phyloP scores from a whole-genome alignment of 2,329 filamentous ascomycete genomes.

The Tympanopsis confertula region DNA sequence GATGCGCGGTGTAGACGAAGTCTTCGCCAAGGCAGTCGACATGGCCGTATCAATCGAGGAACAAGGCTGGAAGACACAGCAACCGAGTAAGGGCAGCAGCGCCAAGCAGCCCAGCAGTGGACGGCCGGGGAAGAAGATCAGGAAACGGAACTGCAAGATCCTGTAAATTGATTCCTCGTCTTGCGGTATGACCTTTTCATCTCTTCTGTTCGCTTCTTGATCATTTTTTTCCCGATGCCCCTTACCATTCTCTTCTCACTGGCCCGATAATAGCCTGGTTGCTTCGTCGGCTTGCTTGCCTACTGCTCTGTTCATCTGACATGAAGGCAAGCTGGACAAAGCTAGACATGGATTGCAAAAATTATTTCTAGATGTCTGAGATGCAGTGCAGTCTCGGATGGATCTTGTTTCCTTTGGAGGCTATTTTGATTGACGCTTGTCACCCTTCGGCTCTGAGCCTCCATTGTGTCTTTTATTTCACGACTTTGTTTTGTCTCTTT shows the following conservation, averaged over 20 bases:
- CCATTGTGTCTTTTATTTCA: background rate
- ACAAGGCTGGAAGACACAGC: constrained; percentile 44
- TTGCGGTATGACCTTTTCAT: background rate
- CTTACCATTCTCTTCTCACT: no score
- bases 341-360: background rate
- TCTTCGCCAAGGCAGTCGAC: constrained; percentile 84
- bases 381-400: background rate
- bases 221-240: background rate
- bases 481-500: background rate
- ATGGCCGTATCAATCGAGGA: constrained; percentile 75
- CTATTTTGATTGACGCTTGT: no score
- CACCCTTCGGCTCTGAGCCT: background rate
- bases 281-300: background rate
- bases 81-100: constrained; percentile 22
- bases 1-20: constrained; percentile 89
- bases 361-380: background rate
- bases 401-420: background rate
- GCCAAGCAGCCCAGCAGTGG: constrained; percentile 16
- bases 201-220: background rate
- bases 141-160: background rate
- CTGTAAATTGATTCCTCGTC: no score
- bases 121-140: constrained; percentile 8
- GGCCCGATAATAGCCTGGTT: background rate
- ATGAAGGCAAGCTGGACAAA: background rate
- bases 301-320: background rate